Percentiles rank a stretch among this genome's conserved stretches.
These are phyloP conservation scores for Cornus controversa DNA, from an alignment of 148 eudicot species.

Conservation along the genomic window DNA sequence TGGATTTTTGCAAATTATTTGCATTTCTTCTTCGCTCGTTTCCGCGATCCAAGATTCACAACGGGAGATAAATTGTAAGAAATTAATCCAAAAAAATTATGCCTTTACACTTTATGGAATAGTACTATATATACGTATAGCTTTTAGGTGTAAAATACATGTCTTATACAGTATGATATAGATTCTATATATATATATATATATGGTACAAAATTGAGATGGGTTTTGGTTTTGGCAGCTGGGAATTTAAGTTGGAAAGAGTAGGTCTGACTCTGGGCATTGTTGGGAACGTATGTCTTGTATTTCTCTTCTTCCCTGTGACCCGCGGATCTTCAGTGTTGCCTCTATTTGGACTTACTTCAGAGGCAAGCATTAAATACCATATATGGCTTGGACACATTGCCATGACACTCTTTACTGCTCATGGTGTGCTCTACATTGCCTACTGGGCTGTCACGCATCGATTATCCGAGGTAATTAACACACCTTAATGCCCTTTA, in stretches of 20 bases:
- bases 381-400: constrained; percentile 85
- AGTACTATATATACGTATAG: no score
- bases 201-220: not conserved
- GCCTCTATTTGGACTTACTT: constrained; percentile 69
- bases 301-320: constrained; percentile 78
- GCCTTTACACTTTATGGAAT: no score
- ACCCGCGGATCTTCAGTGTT: constrained; percentile 69
- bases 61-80: constrained; percentile 49
- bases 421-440: constrained; percentile 63
- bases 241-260: constrained; percentile 62
- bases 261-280: constrained; percentile 52
- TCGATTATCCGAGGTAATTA: constrained; percentile 51
- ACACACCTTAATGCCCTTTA: no score
- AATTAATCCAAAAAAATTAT: no score
- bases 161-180: no score
- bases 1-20: constrained; percentile 61
- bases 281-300: constrained; percentile 61
- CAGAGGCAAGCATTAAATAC: constrained; percentile 77
- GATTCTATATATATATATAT: not conserved
- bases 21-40: constrained; percentile 39
- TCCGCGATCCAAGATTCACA: constrained; percentile 15
- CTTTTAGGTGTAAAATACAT: no score
- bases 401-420: constrained; percentile 61
- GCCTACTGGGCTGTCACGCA: constrained; percentile 52
- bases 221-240: constrained; percentile 46